Evolutionary conservation across 176 grass and related monocot genomes (phyloP).

Genomic region (barley (Hordeum vulgare)): MorexV3_pseudomolecules_assembly NC_058520.1:570174742-570175241

Average conservation of each 20-base stretch:
- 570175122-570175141: slow-evolving; percentile 85
- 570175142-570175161: slow-evolving; percentile 83
- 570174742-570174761: slow-evolving; percentile 81
- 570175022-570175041: slow-evolving; percentile 80
- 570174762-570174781: slow-evolving; percentile 72
- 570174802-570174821: slow-evolving; percentile 39
- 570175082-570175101: slow-evolving; percentile 75
- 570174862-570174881: slow-evolving; percentile 57
- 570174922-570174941: slow-evolving; percentile 76
- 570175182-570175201: slow-evolving; percentile 82
- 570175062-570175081: slow-evolving; percentile 84
- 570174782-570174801: slow-evolving; percentile 88
- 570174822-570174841: slow-evolving; percentile 87
- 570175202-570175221: slow-evolving; percentile 98
- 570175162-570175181: slow-evolving; percentile 74
- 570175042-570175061: slow-evolving; percentile 87
- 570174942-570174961: slow-evolving; percentile 57
- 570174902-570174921: slow-evolving; percentile 64
- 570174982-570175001: slow-evolving; percentile 95
- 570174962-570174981: slow-evolving; percentile 82
- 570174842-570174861: slow-evolving; percentile 70
- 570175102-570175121: slow-evolving; percentile 90
- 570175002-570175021: slow-evolving; percentile 85
- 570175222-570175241: slow-evolving; percentile 79
- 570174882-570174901: slow-evolving; percentile 54